Conservation (phyloP, 257 asterid species). For the Thymus mandschuricus region DNA sequence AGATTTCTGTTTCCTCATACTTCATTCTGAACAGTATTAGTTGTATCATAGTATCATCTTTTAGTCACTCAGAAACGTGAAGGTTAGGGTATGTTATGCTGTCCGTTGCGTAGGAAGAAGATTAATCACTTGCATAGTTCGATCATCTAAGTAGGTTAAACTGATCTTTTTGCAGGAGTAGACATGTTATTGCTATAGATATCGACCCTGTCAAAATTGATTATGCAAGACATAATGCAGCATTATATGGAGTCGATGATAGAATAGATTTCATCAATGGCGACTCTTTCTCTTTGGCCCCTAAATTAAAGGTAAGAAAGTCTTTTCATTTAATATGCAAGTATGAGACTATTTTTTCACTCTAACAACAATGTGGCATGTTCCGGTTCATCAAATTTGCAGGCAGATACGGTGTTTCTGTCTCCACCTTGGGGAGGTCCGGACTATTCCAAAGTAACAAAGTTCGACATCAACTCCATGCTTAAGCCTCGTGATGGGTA, state of each 20-base stretch:
- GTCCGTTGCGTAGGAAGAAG: constrained; percentile 1
- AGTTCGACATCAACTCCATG: constrained; percentile 75
- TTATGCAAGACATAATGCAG: constrained; percentile 83
- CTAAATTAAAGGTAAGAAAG: constrained; percentile 63
- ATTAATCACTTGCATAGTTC: constrained; percentile 18
- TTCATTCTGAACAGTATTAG: not conserved
- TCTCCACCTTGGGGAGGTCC: constrained; percentile 99
- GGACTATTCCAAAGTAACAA: constrained; percentile 68
- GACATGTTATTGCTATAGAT: constrained; percentile 88
- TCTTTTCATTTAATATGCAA: not conserved
- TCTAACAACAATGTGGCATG: not conserved
- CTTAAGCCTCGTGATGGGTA: constrained; percentile 94
- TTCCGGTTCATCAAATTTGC: constrained; percentile 27
- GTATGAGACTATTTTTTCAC: not conserved
- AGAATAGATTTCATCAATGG: constrained; percentile 82
- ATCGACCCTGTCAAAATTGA: constrained; percentile 80
- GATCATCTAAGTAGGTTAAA: not conserved
- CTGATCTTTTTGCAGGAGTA: constrained; percentile 56
- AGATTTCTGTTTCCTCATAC: constrained; percentile 12
- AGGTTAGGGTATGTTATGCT: not conserved
- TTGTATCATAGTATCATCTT: constrained; percentile 10
- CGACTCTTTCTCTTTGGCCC: constrained; percentile 72
- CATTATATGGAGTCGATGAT: constrained; percentile 75
- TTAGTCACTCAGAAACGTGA: not conserved
- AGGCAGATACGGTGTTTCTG: constrained; percentile 83